These are phyloP conservation scores for Martensiomyces pterosporus DNA, from an alignment of 192 early-diverging fungal genomes.

Conservation along the genomic window DNA sequence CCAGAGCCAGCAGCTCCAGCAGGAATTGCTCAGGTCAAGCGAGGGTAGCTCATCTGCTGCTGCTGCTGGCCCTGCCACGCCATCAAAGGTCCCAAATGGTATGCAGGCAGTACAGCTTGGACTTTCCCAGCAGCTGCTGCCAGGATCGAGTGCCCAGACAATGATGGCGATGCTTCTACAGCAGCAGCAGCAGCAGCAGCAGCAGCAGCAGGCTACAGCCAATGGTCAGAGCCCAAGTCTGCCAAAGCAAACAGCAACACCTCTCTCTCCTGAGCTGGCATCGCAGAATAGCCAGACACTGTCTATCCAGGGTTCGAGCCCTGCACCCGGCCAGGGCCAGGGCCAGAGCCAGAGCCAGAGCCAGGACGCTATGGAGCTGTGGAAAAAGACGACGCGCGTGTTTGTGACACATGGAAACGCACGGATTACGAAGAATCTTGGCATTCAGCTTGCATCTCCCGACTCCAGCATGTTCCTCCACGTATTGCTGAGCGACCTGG, in stretches of 20 bases:
- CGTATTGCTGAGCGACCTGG: constrained; percentile 17
- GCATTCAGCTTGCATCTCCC: constrained; percentile 32
- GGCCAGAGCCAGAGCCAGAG: constrained; percentile 14
- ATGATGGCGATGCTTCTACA: constrained; percentile 44
- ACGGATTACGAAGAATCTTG: constrained; percentile 24
- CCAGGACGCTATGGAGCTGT: constrained; percentile 29
- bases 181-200: constrained; percentile 17
- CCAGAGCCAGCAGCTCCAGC: constrained; percentile 3
- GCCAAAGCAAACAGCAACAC: background rate
- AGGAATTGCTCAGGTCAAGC: background rate
- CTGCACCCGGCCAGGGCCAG: background rate
- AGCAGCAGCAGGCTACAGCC: constrained; percentile 1
- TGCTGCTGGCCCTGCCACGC: constrained; percentile 7
- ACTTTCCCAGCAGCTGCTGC: constrained; percentile 15
- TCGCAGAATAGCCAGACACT: background rate
- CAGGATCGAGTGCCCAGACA: constrained; percentile 29
- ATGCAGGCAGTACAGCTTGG: constrained; percentile 1
- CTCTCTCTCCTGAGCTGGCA: background rate
- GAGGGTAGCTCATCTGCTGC: constrained; percentile 1
- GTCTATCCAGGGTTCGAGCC: too few species aligned
- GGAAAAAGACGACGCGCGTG: constrained; percentile 41
- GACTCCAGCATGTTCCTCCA: constrained; percentile 44
- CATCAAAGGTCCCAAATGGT: constrained; percentile 7
- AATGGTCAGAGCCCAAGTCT: background rate
- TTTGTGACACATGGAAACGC: constrained; percentile 39